Evolutionary conservation across 441 rosid genomes (phyloP), one percentile per base, ranked within the genome.

Genomic region (Erodium trifolium): DNA sequence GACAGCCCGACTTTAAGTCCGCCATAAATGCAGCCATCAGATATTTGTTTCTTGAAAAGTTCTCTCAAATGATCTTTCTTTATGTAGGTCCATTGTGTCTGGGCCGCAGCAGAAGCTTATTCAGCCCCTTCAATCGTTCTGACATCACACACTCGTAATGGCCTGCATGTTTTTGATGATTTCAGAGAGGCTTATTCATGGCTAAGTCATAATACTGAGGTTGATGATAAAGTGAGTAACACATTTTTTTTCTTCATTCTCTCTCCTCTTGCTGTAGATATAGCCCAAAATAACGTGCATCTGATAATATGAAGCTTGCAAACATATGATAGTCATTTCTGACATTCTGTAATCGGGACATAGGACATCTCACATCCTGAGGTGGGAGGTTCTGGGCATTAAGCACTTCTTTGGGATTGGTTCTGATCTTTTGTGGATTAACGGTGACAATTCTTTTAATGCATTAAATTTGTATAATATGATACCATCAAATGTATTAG

Each of bases 31-130:
- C 16, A 55, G 16, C 63, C 18, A 55, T 55, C 19, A 16, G 27
- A 17, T 55, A 55, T 55, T 9, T 18, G 10, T 41, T 41, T 55
- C 16, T 55, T 23, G 27, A 23, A 16, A 18, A 55, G 63, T 57
- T 57, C 19, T 57, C 63, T 57, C 31, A 67, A 66, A 23, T 73
- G 70, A 70, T 72, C 63, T 70, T 75, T 80, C 13, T 60, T 70
- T 34, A 43, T 81, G 84, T 79, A 95, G 99, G 85, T 90, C 70
- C 99, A 95, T 81, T 95, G 92, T 76, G 97, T 95, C 72, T 95
- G 99, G 99, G 99, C 99, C 69, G 98, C 98, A 63, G 98, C 99
- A 57, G 98, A 95, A 88, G 99, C 99, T 74, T 95, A 95, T 84
- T 95, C 99, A 65, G 98, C 99, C 63, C 99, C 99, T 43, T 95